These are phyloP conservation scores for Phlebiopsis flavidoalba DNA, from an alignment of 768 basidiomycete genomes.

Conservation along the genomic window DNA sequence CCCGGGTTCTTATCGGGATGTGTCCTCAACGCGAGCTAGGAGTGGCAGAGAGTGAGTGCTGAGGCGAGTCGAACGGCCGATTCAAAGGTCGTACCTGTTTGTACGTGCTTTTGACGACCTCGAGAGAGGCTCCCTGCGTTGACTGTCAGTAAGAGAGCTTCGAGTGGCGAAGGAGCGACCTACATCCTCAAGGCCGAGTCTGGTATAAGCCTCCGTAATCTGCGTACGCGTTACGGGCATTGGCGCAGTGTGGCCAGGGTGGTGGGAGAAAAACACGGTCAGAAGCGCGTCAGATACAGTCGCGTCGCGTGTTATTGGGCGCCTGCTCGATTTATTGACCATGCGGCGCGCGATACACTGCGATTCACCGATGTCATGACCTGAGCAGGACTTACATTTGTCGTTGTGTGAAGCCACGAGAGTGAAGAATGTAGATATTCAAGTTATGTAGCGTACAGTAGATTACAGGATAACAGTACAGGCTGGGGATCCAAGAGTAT, in stretches of 20 bases:
- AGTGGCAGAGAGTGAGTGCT: not conserved
- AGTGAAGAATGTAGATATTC: no score
- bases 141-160: not conserved
- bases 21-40: constrained; percentile 55
- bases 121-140: constrained; percentile 51
- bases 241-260: constrained; percentile 2
- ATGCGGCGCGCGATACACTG: no score
- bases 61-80: not conserved
- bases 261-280: constrained; percentile 10
- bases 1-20: constrained; percentile 78
- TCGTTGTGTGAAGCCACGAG: no score
- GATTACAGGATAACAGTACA: no score
- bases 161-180: not conserved
- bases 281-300: constrained; percentile 2
- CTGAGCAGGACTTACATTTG: no score
- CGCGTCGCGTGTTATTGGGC: constrained; percentile 12
- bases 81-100: constrained; percentile 45
- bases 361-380: no score
- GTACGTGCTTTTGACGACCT: constrained; percentile 63
- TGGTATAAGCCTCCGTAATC: constrained; percentile 32
- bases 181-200: constrained; percentile 55
- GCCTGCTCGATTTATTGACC: not conserved
- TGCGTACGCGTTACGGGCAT: constrained; percentile 33
- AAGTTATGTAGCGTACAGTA: no score
- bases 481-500: no score